Base-by-base conservation (phyloP, 2,329 filamentous ascomycete genomes). In the Phoma sp. region DNA sequence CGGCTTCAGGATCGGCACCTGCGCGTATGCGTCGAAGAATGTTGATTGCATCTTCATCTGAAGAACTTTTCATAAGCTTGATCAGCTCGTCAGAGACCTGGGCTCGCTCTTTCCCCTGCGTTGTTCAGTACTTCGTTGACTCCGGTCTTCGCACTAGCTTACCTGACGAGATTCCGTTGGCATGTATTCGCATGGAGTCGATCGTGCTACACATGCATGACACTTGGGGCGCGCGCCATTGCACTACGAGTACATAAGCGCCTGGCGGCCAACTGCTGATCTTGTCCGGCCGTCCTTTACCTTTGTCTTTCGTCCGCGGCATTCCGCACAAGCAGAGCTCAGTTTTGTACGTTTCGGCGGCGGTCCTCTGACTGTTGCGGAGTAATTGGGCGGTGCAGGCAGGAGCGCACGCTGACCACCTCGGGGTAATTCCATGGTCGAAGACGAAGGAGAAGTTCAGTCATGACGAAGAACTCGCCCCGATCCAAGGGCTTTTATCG, bases 1-100 rank as follows among this genome's bases (percentile, higher is more conserved):
- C 38, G 10, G 50, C 41, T 37, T 52, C 47, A 14, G 50, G 41
- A 30, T 65, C 47, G 35, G 46, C 57, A 5, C 64, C 61, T 13
- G 55, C 23, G 33, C 64, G 42, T 25, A 67, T 50, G 14, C 50
- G 58, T 10, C 36, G 53, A 13, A 67, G 52, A 41, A 65, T 29
- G 4, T 48, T 37, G 23, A 42, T 36, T 13, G 46, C 45, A 33
- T 47, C 36, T 24, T 40, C 36, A 13, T 47, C 36, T n/a, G 45
- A 47, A 6, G 36, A 30, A 4, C 22, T 30, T n/a, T 40, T 39
- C 35, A 47, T 39, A 2, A 32, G 36, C 10, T 32, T 24, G 4
- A 39, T 10, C 7, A 47, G 27, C 11, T 47, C 45, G 22, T 38
- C 24, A 29, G 33, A 47, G 9, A 30, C 27, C 23, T 24, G 33